Base-by-base conservation (phyloP, 352 stramenopile genomes). In the Pythium dissimile region DNA sequence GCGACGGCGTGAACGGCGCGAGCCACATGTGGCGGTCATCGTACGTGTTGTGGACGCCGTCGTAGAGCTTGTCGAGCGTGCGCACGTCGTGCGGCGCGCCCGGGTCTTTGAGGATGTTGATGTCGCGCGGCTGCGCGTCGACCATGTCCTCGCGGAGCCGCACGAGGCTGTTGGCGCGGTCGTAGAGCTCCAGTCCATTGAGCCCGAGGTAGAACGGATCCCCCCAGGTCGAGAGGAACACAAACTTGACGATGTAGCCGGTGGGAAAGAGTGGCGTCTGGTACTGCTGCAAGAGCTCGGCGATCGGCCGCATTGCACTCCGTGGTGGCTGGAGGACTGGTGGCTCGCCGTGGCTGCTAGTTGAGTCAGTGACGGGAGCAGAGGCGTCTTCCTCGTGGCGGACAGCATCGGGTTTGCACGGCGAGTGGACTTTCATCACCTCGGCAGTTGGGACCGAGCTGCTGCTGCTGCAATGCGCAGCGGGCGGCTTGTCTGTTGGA, bases 241-340 rank as follows among this genome's bases (percentile, higher is more conserved):
- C 77, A 53, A 92, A 86, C 60, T 96, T 93, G 69, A 97, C 69
- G 28, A 94, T 91, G 72, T 86, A 92, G 4, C 89, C 84, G 0
- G 77, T 86, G 2, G 86, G 88, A 42, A 90, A 89, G 2, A 95
- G 59, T 26, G 81, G 80, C 10, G 87, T 90, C 58, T 96, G 81
- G 71, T 96, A 97, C 59, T 96, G 77, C 67, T 97, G 89, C 11
- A 80, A 79, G 18, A 92, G 44, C 44, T 83, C 73, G 13, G 66
- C 58, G 18, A 87, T 80, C 7, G 79, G 82, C 13, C 68, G 73
- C 69, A 85, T 86, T n/a, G n/a, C n/a, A n/a, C n/a, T n/a, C 21
- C 18, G 24, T 8, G 20, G 8, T 38, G 51, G 5, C 15, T 34
- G 24, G 21, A 23, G 30, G 41, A 16, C 16, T 53, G 46, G 0